These are phyloP conservation scores for Pseudozyma pruni DNA, from an alignment of 1,284 basidiomycete species.

Conservation along the genomic window DNA sequence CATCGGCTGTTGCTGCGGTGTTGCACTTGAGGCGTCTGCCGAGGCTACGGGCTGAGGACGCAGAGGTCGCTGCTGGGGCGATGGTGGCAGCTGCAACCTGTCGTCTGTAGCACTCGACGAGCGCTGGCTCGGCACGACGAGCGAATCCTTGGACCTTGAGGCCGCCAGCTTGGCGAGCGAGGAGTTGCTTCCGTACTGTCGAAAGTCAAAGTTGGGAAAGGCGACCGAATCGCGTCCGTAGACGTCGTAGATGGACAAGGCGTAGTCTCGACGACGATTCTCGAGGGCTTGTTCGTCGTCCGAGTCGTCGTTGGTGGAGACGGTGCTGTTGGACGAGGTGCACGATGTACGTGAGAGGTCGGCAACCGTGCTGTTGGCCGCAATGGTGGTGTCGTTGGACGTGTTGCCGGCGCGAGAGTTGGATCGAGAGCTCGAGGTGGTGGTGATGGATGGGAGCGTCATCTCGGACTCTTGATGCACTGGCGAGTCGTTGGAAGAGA, in stretches of 20 bases:
- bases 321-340: conserved; percentile 46
- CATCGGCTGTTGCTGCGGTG: conserved; percentile 1
- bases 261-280: conserved; percentile 51
- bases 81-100: conserved; percentile 23
- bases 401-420: conserved; percentile 19
- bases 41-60: conserved; percentile 2
- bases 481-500: conserved; percentile 57
- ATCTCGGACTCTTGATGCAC: conserved; percentile 14
- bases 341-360: conserved; percentile 32
- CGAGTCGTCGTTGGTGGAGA: conserved; percentile 54
- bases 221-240: conserved; percentile 64
- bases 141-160: conserved; percentile 42
- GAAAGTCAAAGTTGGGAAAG: conserved; percentile 62
- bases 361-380: conserved; percentile 14
- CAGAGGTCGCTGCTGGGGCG: conserved; percentile 27
- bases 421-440: conserved; percentile 25
- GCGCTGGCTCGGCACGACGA: conserved; percentile 27
- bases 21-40: background rate
- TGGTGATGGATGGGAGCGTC: conserved; percentile 27
- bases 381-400: conserved; percentile 5
- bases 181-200: conserved; percentile 42
- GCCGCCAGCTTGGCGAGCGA: conserved; percentile 37
- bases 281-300: conserved; percentile 46
- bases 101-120: conserved; percentile 25
- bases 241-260: conserved; percentile 64